Percentiles rank a stretch among this genome's conserved stretches.
Conservation (phyloP, 768 basidiomycete genomes). For the Amanita jacksonii region DNA sequence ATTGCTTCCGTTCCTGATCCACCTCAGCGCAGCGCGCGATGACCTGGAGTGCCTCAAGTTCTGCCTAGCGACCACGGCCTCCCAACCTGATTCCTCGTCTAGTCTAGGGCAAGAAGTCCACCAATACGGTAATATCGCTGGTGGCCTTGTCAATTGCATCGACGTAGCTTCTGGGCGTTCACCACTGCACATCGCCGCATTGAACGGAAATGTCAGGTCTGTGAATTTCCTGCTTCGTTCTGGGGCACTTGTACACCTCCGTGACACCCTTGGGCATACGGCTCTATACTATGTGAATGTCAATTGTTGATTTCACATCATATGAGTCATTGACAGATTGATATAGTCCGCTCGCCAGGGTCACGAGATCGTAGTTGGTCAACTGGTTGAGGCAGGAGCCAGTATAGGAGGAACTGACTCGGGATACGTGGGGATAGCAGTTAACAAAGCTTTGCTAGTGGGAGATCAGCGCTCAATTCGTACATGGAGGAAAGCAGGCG, state of each 20-base stretch:
- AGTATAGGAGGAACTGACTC: slow-evolving; percentile 61
- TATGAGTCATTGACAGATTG: slow-evolving; percentile 1
- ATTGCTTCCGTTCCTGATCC: slow-evolving; percentile 68
- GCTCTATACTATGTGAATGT: slow-evolving; percentile 67
- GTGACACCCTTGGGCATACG: slow-evolving; percentile 76
- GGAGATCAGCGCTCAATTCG: slow-evolving; percentile 35
- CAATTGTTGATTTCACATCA: not conserved
- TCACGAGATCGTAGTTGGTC: slow-evolving; percentile 48
- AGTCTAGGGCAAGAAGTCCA: slow-evolving; percentile 18
- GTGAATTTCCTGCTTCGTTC: slow-evolving; percentile 48
- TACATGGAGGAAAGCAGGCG: slow-evolving; percentile 51
- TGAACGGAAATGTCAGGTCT: slow-evolving; percentile 47
- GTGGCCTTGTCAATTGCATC: slow-evolving; percentile 65
- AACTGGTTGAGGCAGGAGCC: slow-evolving; percentile 65
- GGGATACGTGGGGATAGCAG: slow-evolving; percentile 44
- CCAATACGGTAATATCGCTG: slow-evolving; percentile 36
- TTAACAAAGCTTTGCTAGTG: slow-evolving; percentile 23
- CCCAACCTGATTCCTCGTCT: slow-evolving; percentile 16
- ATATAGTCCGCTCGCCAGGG: slow-evolving; percentile 67
- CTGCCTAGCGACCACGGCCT: slow-evolving; percentile 39
- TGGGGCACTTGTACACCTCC: slow-evolving; percentile 75
- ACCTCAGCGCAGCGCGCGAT: slow-evolving; percentile 66
- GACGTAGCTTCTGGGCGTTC: slow-evolving; percentile 65
- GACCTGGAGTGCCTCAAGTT: slow-evolving; percentile 54
- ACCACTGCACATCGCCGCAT: slow-evolving; percentile 70